A percentile compares a stretch with the other conserved stretches of the same genome.
phyloP scores from a whole-genome alignment of 2,329 filamentous ascomycete species.

The Pseudogymnoascus sp. region DNA sequence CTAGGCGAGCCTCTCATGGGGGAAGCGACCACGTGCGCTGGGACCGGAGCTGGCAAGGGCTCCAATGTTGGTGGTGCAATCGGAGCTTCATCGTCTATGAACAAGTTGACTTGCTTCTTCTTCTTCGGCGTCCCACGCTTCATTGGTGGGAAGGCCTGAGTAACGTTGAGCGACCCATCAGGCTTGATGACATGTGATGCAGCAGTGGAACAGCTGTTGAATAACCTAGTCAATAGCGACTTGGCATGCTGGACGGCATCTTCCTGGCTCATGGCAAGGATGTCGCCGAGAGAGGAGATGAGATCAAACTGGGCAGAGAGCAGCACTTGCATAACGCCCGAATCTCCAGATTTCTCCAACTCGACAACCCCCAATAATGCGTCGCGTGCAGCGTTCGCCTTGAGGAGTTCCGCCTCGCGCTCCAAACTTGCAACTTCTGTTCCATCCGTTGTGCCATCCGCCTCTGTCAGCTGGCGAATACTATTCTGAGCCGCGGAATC shows the following conservation, averaged over 20 bases:
- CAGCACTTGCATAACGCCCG: conserved; percentile 69
- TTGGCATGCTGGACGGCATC: conserved; percentile 76
- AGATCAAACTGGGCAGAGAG: conserved; percentile 89
- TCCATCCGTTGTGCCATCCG: conserved; percentile 52
- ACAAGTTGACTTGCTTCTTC: conserved; percentile 42
- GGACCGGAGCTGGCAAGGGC: conserved; percentile 36
- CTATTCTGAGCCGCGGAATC: conserved; percentile 84
- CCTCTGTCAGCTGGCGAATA: conserved; percentile 68
- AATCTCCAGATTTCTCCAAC: conserved; percentile 73
- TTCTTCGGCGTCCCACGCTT: conserved; percentile 71
- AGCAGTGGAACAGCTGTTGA: conserved; percentile 66
- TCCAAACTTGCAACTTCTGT: conserved; percentile 63
- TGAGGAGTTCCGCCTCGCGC: conserved; percentile 79
- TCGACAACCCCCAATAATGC: conserved; percentile 69
- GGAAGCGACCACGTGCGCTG: conserved; percentile 37
- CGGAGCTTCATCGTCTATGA: conserved; percentile 16
- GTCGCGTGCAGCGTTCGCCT: conserved; percentile 73
- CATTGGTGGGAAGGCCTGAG: conserved; percentile 59
- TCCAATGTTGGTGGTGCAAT: conserved; percentile 22
- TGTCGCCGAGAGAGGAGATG: conserved; percentile 70
- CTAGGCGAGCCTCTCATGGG: conserved; percentile 74
- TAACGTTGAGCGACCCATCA: conserved; percentile 56
- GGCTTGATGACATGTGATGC: conserved; percentile 83
- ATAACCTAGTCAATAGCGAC: conserved; percentile 64
- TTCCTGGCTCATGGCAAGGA: conserved; percentile 71